These are phyloP conservation scores for Omphalotus guepiniiformis DNA, from an alignment of 768 basidiomycete genomes.

Conservation along the genomic window DNA sequence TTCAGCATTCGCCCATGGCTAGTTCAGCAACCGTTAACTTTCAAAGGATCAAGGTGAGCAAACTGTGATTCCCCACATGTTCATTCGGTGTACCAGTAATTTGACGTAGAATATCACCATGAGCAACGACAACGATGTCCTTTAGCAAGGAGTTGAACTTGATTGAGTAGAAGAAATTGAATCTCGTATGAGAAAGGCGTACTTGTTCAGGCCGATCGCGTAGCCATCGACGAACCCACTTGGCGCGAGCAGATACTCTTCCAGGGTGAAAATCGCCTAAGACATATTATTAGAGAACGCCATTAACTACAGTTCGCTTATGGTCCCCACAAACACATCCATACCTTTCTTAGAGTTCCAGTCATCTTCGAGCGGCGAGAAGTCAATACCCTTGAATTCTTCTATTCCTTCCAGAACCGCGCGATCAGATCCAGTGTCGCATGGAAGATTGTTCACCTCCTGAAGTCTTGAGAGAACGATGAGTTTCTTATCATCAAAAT, in stretches of 20 bases:
- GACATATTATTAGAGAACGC: too few relatives aligned
- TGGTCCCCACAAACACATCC: neutral
- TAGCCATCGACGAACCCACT: constrained; percentile 5
- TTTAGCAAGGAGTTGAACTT: neutral
- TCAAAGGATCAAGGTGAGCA: neutral
- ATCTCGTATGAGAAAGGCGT: neutral
- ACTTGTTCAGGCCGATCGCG: constrained; percentile 5
- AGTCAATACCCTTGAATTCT: constrained; percentile 4
- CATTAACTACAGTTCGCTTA: neutral
- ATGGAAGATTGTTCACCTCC: constrained; percentile 2
- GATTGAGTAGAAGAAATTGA: neutral
- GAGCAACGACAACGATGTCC: constrained; percentile 6
- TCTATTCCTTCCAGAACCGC: neutral
- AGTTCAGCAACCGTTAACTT: neutral
- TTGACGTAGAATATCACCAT: constrained; percentile 3
- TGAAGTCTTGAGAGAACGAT: constrained; percentile 5
- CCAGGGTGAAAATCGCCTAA: neutral
- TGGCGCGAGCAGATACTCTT: neutral
- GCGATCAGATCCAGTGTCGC: constrained; percentile 3
- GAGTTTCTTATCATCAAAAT: neutral
- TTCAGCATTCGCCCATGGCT: constrained; percentile 4
- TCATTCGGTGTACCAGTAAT: neutral
- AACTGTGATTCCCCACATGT: neutral
- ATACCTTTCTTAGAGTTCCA: constrained; percentile 6
- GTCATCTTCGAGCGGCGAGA: constrained; percentile 3